These are phyloP conservation scores for Coffea humblotiana DNA, from an alignment of 305 asterid species.

Conservation along the genomic window DNA sequence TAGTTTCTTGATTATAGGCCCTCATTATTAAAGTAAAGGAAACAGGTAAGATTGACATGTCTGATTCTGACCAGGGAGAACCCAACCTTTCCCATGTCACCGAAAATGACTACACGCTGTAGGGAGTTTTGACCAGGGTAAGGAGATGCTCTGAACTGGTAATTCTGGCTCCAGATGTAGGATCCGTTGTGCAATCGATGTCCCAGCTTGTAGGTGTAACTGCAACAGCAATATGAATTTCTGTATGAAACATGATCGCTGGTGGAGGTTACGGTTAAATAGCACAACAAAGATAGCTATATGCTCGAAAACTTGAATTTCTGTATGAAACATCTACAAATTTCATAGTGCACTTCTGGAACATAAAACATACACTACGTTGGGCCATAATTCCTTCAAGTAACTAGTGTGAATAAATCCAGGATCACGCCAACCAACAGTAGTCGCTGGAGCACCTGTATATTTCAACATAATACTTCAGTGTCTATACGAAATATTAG, in stretches of 20 bases:
- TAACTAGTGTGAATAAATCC: conserved; percentile 84
- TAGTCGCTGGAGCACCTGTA: conserved; percentile 90
- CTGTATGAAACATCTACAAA: not conserved
- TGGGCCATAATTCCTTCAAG: conserved; percentile 83
- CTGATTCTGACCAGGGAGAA: conserved; percentile 5
- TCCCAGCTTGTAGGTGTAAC: conserved; percentile 81
- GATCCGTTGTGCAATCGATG: conserved; percentile 61
- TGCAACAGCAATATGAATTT: conserved; percentile 23
- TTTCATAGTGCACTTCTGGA: not conserved
- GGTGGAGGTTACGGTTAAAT: not conserved
- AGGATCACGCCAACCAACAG: conserved; percentile 97
- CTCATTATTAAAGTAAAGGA: not conserved
- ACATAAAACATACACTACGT: conserved; percentile 16
- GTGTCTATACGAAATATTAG: not conserved
- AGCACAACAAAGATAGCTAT: not conserved
- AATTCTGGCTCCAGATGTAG: conserved; percentile 65
- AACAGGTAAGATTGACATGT: not conserved
- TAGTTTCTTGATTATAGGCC: not conserved
- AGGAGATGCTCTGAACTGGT: conserved; percentile 76
- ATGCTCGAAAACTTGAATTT: not conserved
- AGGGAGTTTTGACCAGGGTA: conserved; percentile 86
- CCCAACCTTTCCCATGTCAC: conserved; percentile 93
- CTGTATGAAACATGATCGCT: not conserved
- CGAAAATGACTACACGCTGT: conserved; percentile 84
- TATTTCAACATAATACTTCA: not conserved